Base-by-base conservation (phyloP, 768 basidiomycete species). In the Agaricus sinodeliciosus region DNA sequence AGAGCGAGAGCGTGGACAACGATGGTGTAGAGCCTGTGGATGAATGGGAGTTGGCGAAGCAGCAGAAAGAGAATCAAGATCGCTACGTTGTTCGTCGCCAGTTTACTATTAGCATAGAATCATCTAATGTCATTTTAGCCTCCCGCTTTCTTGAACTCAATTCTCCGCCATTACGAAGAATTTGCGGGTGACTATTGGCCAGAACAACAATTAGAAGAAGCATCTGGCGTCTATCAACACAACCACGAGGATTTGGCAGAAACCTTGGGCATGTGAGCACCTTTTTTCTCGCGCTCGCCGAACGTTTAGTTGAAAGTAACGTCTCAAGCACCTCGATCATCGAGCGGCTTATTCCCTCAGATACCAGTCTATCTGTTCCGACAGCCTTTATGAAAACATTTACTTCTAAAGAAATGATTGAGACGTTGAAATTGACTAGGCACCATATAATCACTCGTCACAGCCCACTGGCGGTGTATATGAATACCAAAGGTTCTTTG, bases 401-500 rank as follows among this genome's bases (percentile, higher is more conserved):
- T 48, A 76, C 72, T 4, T 73, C 76, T 7, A 87, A 82, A 60
- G 72, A 80, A 40, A 73, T 82, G 69, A 72, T 75, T 1, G 79
- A 82, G 6, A 74, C 84, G 9, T 67, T 90, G 16, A 81, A 80
- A 43, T 65, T 85, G 46, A 87, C 87, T 0, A 78, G 83, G 55
- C 78, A 86, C 59, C 63, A 75, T 43, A 65, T 78, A 3, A 62
- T 79, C 19, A 74, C 81, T 3, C 75, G 73, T 15, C 64, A 60
- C 25, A 87, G 89, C 57, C 89, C 89, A 2, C 73, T 92, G 63
- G 74, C 84, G n/a, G 72, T 81, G 52, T 82, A 86, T 57, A 61
- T 87, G 39, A 73, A 80, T 4, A 80, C 84, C 0, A 88, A 85
- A 65, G 87, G 87, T 1, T 84, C 85, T 4, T 77, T 79, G 16